Evolutionary conservation across 257 asterid genomes (phyloP).

Genomic region (Thymus quinquecostatus): DNA sequence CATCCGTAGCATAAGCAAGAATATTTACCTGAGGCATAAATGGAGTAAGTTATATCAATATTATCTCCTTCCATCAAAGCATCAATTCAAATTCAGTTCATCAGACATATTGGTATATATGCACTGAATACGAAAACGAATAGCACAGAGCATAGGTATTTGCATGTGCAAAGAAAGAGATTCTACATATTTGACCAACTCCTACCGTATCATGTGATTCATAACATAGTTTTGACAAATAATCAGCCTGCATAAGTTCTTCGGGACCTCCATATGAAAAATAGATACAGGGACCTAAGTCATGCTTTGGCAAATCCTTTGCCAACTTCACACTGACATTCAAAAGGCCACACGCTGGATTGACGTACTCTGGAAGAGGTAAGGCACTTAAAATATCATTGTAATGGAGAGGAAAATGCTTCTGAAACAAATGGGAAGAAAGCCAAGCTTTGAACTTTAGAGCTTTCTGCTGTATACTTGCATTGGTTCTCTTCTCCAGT

Average conservation of each 20-base stretch:
- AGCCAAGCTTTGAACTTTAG: constrained; percentile 80
- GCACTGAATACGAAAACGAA: constrained; percentile 16
- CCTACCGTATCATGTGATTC: constrained; percentile 88
- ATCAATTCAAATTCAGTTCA: constrained; percentile 19
- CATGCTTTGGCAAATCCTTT: constrained; percentile 59
- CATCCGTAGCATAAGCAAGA: constrained; percentile 86
- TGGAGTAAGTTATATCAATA: constrained; percentile 30
- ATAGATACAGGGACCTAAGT: constrained; percentile 82
- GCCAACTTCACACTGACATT: constrained; percentile 79
- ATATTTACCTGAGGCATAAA: constrained; percentile 79
- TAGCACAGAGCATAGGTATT: constrained; percentile 6
- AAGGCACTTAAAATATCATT: constrained; percentile 66
- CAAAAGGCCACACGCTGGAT: constrained; percentile 80
- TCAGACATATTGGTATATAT: background rate
- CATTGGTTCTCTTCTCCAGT: constrained; percentile 66
- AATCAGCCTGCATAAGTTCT: constrained; percentile 69
- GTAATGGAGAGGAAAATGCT: constrained; percentile 81
- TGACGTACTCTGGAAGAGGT: constrained; percentile 85
- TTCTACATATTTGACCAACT: constrained; percentile 14
- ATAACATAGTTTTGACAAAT: constrained; percentile 68
- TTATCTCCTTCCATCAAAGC: background rate
- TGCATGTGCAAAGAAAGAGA: constrained; percentile 26
- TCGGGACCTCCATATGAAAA: constrained; percentile 80
- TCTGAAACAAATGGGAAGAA: constrained; percentile 73
- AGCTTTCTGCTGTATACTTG: constrained; percentile 59